A percentile compares a stretch with the other conserved stretches of the same genome.
These are phyloP conservation scores for Apiotrichum akiyoshidainum DNA, from an alignment of 1,284 basidiomycete genomes.

Conservation along the genomic window DNA sequence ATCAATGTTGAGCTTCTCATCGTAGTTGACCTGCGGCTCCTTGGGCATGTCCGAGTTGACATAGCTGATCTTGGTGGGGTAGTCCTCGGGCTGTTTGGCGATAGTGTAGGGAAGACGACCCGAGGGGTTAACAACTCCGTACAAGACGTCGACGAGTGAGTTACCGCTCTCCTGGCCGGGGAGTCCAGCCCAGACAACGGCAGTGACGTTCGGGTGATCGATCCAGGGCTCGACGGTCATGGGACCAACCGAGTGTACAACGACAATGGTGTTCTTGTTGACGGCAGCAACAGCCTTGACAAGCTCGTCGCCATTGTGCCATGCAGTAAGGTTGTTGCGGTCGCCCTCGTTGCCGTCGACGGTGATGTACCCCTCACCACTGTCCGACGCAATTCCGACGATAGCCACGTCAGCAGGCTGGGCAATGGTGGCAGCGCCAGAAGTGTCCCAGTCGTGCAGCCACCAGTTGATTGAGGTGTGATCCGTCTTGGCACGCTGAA, in stretches of 20 bases:
- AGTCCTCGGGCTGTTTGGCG: constrained; percentile 65
- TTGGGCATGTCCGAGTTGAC: constrained; percentile 51
- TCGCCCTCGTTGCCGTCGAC: constrained; percentile 63
- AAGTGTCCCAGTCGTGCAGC: constrained; percentile 64
- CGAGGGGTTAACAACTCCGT: constrained; percentile 64
- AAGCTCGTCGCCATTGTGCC: constrained; percentile 67
- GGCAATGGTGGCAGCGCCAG: constrained; percentile 56
- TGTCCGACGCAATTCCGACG: constrained; percentile 65
- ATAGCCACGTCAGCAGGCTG: constrained; percentile 61
- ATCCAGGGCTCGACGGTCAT: constrained; percentile 69
- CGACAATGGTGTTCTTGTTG: constrained; percentile 71
- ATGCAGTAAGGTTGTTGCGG: constrained; percentile 73
- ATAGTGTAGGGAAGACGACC: constrained; percentile 78
- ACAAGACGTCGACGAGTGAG: constrained; percentile 61
- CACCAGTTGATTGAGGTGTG: constrained; percentile 54
- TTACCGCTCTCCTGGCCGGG: constrained; percentile 76
- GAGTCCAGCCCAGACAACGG: constrained; percentile 51
- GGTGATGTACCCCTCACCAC: constrained; percentile 71
- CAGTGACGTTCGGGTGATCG: constrained; percentile 62
- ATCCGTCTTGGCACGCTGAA: constrained; percentile 57
- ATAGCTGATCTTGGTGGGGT: constrained; percentile 55
- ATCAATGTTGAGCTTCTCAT: constrained; percentile 71
- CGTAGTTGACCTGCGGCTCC: constrained; percentile 60
- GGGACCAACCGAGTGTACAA: constrained; percentile 73
- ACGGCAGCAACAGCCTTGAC: constrained; percentile 47